Evolutionary conservation across 2,329 filamentous ascomycete species (phyloP).

Genomic region (Dothideomycetes sp.): DNA sequence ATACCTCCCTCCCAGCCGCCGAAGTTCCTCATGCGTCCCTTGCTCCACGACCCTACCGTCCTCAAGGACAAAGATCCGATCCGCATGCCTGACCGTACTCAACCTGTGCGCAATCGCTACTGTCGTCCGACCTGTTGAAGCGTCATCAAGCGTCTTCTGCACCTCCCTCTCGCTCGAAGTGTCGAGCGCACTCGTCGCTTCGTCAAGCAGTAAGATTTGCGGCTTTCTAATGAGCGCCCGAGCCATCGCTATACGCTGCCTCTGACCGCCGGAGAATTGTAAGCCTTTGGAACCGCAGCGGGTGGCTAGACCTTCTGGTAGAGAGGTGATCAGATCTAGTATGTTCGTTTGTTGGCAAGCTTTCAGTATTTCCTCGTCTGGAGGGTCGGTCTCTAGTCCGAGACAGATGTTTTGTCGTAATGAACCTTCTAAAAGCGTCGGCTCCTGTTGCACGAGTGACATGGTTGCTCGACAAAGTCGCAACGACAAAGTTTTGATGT

Average conservation of each 20-base stretch:
- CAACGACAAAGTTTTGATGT: conserved; percentile 51
- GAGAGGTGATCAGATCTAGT: conserved; percentile 43
- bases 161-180: conserved; percentile 58
- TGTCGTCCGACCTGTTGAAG: conserved; percentile 34
- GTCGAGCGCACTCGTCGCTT: conserved; percentile 53
- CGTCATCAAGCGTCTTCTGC: conserved; percentile 56
- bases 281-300: conserved; percentile 41
- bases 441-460: conserved; percentile 66
- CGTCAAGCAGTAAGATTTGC: conserved; percentile 47
- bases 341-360: conserved; percentile 45
- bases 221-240: conserved; percentile 46
- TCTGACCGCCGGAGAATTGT: conserved; percentile 46
- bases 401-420: conserved; percentile 50
- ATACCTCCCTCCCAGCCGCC: conserved; percentile 31
- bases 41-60: conserved; percentile 30
- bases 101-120: conserved; percentile 35
- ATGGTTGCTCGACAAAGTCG: conserved; percentile 55
- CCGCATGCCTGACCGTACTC: conserved; percentile 30
- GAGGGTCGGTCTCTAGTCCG: conserved; percentile 32
- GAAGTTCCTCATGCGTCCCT: conserved; percentile 33
- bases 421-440: conserved; percentile 61
- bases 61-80: conserved; percentile 33
- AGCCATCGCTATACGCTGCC: conserved; percentile 48
- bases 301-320: conserved; percentile 44
- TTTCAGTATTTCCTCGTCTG: conserved; percentile 35